phyloP scores from a whole-genome alignment of 2,329 filamentous ascomycete genomes.

The Hortaea werneckii region DNA sequence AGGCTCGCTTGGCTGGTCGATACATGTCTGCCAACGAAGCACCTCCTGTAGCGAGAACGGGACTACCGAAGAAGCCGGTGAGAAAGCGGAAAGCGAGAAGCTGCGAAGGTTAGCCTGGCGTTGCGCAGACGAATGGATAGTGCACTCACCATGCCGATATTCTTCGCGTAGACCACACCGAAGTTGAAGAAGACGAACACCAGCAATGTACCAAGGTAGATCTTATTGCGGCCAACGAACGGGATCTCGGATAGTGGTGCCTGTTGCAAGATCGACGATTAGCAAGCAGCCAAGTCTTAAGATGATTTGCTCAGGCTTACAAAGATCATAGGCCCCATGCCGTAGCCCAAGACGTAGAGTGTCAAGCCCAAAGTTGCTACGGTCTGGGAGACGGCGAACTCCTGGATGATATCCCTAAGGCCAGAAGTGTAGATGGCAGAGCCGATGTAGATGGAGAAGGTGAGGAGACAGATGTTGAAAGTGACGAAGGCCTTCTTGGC shows the following conservation, averaged over 20 bases:
- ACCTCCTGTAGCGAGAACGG: conserved; percentile 50
- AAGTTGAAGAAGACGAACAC: conserved; percentile 55
- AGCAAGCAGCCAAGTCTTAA: no score
- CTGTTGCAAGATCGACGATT: background rate
- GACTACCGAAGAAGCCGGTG: conserved; percentile 56
- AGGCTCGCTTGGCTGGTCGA: conserved; percentile 34
- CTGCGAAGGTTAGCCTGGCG: conserved; percentile 54
- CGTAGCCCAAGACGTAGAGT: conserved; percentile 54
- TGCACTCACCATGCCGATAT: conserved; percentile 34
- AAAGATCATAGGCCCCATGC: conserved; percentile 55
- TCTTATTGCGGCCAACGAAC: conserved; percentile 54
- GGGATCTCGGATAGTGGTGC: conserved; percentile 57
- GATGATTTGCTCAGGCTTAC: conserved; percentile 15
- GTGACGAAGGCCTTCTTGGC: conserved; percentile 26
- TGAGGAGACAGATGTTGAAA: conserved; percentile 41
- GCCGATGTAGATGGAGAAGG: conserved; percentile 48
- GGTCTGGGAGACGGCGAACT: conserved; percentile 44
- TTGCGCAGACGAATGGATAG: conserved; percentile 47
- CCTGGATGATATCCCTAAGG: conserved; percentile 37
- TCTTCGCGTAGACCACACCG: conserved; percentile 36
- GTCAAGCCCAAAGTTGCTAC: conserved; percentile 49
- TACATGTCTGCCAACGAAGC: conserved; percentile 47
- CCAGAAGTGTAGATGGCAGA: conserved; percentile 41
- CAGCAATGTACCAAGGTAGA: conserved; percentile 58
- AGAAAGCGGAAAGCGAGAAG: conserved; percentile 50